Percentiles rank a stretch among this genome's conserved stretches.
phyloP scores from a whole-genome alignment of 225 moss, liverwort and hornwort species.

The Ulota crispa region DNA sequence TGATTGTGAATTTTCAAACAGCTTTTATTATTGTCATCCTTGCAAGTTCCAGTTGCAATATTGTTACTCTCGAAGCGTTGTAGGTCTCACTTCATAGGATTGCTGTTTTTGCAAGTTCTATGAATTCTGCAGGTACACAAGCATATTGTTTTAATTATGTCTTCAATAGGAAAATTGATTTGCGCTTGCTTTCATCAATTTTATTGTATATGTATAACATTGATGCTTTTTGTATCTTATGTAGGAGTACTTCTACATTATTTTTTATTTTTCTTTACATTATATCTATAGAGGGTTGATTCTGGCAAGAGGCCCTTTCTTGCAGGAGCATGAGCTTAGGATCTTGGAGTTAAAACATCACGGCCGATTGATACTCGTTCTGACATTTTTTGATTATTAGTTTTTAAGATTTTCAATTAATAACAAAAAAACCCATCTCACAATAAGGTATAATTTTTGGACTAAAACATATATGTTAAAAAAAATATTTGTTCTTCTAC shows the following conservation, averaged over 20 bases:
- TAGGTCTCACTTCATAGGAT: neutral
- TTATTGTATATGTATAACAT: neutral
- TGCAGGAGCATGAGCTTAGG: neutral
- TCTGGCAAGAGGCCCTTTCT: neutral
- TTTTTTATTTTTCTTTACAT: neutral
- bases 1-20: neutral
- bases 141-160: neutral
- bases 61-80: neutral
- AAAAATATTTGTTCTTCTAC: too few species aligned
- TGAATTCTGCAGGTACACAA: neutral
- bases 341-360: neutral
- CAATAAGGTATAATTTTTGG: too few species aligned
- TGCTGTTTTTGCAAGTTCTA: neutral
- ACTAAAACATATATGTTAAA: too few species aligned
- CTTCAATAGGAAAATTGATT: neutral
- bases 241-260: neutral
- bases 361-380: neutral
- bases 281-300: neutral
- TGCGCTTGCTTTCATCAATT: neutral
- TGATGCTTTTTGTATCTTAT: neutral
- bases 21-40: neutral
- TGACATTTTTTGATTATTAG: too few species aligned
- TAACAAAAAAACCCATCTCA: too few species aligned
- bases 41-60: neutral
- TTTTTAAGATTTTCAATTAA: too few species aligned